Evolutionary conservation across 306 rosid genomes (phyloP).

Genomic region (Corylus avellana): DNA sequence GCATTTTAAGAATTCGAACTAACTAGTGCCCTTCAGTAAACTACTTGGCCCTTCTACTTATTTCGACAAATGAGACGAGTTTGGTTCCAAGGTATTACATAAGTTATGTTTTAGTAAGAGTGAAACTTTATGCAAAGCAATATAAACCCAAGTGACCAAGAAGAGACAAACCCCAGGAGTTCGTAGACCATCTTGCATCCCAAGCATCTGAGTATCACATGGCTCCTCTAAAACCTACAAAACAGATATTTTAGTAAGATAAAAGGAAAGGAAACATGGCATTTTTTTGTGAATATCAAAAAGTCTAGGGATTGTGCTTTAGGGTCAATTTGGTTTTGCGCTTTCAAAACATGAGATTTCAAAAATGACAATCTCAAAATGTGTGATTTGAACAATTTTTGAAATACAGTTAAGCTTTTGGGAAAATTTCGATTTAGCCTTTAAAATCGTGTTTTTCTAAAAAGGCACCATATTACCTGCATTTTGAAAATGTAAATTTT

Average conservation of each 20-base stretch:
- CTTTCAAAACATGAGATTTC: neutral
- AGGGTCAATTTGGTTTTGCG: too few species aligned
- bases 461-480: too few species aligned
- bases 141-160: neutral
- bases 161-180: conserved; percentile 73
- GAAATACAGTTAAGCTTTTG: too few species aligned
- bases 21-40: neutral
- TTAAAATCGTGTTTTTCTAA: too few species aligned
- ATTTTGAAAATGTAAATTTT: too few species aligned
- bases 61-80: neutral
- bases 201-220: conserved; percentile 53
- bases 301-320: neutral
- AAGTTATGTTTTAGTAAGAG: neutral
- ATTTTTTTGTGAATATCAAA: neutral
- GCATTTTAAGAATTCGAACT: neutral
- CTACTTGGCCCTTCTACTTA: neutral
- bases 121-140: conserved; percentile 5
- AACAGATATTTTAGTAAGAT: conserved; percentile 17
- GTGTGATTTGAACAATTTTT: too few species aligned
- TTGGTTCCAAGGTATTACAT: conserved; percentile 2
- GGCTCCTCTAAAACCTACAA: conserved; percentile 69
- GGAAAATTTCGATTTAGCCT: too few species aligned
- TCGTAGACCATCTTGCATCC: conserved; percentile 56
- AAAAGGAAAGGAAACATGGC: neutral
- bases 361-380: too few species aligned